Conservation (phyloP, 768 basidiomycete genomes). For the Lentinula edodes region DNA sequence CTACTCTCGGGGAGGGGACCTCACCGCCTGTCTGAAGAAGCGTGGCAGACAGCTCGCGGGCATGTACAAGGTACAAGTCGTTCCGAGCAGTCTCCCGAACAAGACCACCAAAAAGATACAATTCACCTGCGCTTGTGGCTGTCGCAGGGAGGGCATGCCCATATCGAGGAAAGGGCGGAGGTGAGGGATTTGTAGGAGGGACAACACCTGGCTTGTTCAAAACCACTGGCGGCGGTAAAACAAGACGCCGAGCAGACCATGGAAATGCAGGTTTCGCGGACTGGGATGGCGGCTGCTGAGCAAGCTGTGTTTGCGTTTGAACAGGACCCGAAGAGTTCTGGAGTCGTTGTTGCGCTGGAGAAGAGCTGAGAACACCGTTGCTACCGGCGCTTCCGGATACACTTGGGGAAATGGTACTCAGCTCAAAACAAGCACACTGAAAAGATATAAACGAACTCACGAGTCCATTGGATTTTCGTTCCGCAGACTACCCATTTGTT, state of each 20-base stretch:
- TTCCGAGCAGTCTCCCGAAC: slow-evolving; percentile 86
- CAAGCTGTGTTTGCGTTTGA: slow-evolving; percentile 23
- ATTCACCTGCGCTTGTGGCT: slow-evolving; percentile 76
- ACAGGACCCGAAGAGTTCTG: slow-evolving; percentile 26
- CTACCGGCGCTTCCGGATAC: slow-evolving; percentile 5
- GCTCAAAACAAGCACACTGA: not conserved
- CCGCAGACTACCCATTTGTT: slow-evolving; percentile 7
- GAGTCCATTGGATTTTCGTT: slow-evolving; percentile 20
- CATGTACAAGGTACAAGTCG: slow-evolving; percentile 89
- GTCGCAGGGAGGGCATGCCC: slow-evolving; percentile 86
- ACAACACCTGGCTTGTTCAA: slow-evolving; percentile 60
- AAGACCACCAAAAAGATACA: slow-evolving; percentile 96
- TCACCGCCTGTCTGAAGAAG: slow-evolving; percentile 87
- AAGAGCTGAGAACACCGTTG: not conserved
- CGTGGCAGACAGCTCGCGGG: slow-evolving; percentile 71
- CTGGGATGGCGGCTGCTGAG: slow-evolving; percentile 24
- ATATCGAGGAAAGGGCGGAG: slow-evolving; percentile 93
- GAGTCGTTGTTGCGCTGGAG: slow-evolving; percentile 17
- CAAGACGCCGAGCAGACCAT: slow-evolving; percentile 75
- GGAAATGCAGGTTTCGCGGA: slow-evolving; percentile 56
- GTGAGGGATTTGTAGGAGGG: slow-evolving; percentile 65
- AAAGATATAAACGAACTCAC: slow-evolving; percentile 23
- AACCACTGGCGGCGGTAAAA: slow-evolving; percentile 60
- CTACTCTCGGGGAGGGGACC: slow-evolving; percentile 85
- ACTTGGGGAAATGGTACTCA: not conserved